phyloP scores from a whole-genome alignment of 1,284 basidiomycete species.

The Tylopilus orsonianus region DNA sequence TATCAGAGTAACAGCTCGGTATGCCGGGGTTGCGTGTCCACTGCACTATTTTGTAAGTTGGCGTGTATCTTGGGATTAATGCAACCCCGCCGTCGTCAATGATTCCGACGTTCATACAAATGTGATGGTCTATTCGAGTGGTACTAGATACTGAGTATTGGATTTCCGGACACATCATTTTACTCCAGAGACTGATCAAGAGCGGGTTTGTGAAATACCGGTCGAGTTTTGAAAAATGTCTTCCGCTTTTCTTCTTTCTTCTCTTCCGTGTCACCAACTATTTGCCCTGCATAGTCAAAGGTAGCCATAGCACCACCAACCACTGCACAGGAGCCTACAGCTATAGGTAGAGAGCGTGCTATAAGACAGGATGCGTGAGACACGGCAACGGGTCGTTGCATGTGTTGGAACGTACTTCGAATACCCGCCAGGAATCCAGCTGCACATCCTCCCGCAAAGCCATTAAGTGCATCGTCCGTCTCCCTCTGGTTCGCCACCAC shows the following conservation, averaged over 20 bases:
- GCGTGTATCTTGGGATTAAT: slow-evolving; percentile 2
- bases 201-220: slow-evolving; percentile 38
- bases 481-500: slow-evolving; percentile 80
- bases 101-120: neutral
- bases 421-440: slow-evolving; percentile 91
- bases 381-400: neutral
- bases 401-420: slow-evolving; percentile 50
- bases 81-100: neutral
- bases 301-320: slow-evolving; percentile 81
- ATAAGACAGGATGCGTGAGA: slow-evolving; percentile 9
- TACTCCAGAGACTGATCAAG: slow-evolving; percentile 29
- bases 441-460: slow-evolving; percentile 87
- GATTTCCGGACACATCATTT: slow-evolving; percentile 12
- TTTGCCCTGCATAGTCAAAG: slow-evolving; percentile 79
- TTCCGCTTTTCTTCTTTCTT: slow-evolving; percentile 60
- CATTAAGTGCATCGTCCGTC: slow-evolving; percentile 83
- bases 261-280: slow-evolving; percentile 46
- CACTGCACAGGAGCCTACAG: slow-evolving; percentile 77
- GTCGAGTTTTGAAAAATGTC: slow-evolving; percentile 67
- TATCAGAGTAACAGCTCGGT: slow-evolving; percentile 3
- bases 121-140: slow-evolving; percentile 18
- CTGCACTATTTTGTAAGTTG: slow-evolving; percentile 2
- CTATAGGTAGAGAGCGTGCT: slow-evolving; percentile 86
- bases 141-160: too few relatives aligned
- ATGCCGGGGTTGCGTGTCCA: neutral